Evolutionary conservation across 148 eudicot genomes (phyloP).

Genomic region (Chenopodium suecicum): DNA sequence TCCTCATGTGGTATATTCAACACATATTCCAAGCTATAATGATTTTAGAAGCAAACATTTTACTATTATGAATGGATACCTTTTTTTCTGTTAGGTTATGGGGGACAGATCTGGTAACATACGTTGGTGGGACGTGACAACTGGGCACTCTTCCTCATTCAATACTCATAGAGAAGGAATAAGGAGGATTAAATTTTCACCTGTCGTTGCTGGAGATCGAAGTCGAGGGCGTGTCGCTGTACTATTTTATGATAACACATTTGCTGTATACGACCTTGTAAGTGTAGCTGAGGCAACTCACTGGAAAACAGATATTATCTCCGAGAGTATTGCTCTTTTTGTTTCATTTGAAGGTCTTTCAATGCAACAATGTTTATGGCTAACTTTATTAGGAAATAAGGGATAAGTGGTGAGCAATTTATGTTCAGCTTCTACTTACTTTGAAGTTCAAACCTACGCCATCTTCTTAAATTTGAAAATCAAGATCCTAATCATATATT

Average conservation of each 20-base stretch:
- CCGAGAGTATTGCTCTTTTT: neutral
- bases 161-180: conserved; percentile 96
- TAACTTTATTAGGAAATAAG: neutral
- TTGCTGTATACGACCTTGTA: conserved; percentile 95
- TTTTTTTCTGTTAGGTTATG: conserved; percentile 63
- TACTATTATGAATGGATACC: conserved; percentile 1
- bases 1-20: conserved; percentile 88
- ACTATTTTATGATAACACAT: conserved; percentile 84
- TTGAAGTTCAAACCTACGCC: neutral
- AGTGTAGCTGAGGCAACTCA: conserved; percentile 28
- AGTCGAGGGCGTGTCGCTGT: conserved; percentile 97
- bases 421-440: neutral
- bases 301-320: neutral
- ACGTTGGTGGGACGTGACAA: conserved; percentile 99
- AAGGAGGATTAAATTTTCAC: conserved; percentile 93
- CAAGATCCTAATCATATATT: neutral
- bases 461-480: neutral
- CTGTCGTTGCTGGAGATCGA: conserved; percentile 89
- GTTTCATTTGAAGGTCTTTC: neutral
- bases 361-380: neutral
- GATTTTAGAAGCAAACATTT: conserved; percentile 4
- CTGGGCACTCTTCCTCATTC: conserved; percentile 95
- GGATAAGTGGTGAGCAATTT: neutral
- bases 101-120: conserved; percentile 96
- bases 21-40: neutral